These are phyloP conservation scores for Triticum urartu DNA, from an alignment of 176 grass and related monocot genomes.

Conservation along the genomic window DNA sequence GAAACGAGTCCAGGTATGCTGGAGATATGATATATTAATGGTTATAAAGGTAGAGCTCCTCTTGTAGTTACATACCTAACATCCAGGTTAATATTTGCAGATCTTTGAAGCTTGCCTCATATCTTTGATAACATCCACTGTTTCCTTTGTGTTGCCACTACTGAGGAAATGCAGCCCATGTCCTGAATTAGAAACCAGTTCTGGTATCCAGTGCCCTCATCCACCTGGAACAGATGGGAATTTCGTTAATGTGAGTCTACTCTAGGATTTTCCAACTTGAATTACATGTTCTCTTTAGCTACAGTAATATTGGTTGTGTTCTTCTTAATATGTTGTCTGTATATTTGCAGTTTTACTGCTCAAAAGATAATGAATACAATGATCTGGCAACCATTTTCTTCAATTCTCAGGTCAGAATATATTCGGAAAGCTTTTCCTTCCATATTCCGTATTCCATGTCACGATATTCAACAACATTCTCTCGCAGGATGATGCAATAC, in stretches of 20 bases:
- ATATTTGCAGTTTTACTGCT: constrained; percentile 85
- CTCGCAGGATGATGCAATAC: constrained; percentile 95
- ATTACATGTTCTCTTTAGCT: not conserved
- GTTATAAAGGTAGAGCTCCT: not conserved
- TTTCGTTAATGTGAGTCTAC: constrained; percentile 87
- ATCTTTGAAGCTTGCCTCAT: constrained; percentile 95
- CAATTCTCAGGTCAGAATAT: constrained; percentile 84
- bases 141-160: constrained; percentile 92
- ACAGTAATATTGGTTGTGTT: not conserved
- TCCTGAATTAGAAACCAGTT: constrained; percentile 71
- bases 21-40: not conserved
- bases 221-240: constrained; percentile 98
- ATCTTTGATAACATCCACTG: constrained; percentile 79
- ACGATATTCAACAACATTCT: constrained; percentile 29
- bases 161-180: constrained; percentile 89
- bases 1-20: constrained; percentile 77
- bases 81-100: constrained; percentile 43
- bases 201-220: constrained; percentile 90
- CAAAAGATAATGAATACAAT: constrained; percentile 94
- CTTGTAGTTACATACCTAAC: constrained; percentile 17
- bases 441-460: constrained; percentile 17
- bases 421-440: not conserved
- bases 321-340: constrained; percentile 30
- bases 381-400: constrained; percentile 99
- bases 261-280: constrained; percentile 20